phyloP scores from a whole-genome alignment of 2,329 filamentous ascomycete genomes.

The Exophiala mesophila region DNA sequence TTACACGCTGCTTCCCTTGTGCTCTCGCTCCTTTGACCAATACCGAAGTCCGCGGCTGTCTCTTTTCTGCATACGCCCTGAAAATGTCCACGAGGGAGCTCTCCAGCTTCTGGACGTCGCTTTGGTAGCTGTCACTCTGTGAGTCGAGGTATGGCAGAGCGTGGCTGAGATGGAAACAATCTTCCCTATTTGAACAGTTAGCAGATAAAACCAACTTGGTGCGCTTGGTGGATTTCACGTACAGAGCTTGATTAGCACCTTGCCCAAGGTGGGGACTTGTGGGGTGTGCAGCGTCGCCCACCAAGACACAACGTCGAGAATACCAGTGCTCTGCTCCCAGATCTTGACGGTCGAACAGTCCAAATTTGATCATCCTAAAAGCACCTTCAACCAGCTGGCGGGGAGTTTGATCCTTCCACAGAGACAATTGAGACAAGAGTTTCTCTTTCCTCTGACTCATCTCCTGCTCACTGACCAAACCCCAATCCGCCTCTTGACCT shows the following conservation, averaged over 20 bases:
- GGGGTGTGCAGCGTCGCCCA: slow-evolving; percentile 15
- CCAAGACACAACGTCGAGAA: slow-evolving; percentile 6
- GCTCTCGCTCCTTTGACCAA: slow-evolving; percentile 13
- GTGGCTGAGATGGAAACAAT: slow-evolving; percentile 13
- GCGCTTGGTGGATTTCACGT: neutral
- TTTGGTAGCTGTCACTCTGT: neutral
- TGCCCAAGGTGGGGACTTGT: slow-evolving; percentile 15
- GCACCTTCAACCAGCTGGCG: slow-evolving; percentile 6
- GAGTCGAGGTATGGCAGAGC: slow-evolving; percentile 5
- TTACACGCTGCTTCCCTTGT: slow-evolving; percentile 11
- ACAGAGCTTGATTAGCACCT: slow-evolving; percentile 18
- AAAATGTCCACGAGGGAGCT: slow-evolving; percentile 8
- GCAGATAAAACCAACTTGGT: neutral
- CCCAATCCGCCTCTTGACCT: slow-evolving; percentile 12
- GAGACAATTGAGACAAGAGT: slow-evolving; percentile 2
- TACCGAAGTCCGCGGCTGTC: slow-evolving; percentile 13
- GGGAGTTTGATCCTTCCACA: slow-evolving; percentile 6
- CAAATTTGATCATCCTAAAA: slow-evolving; percentile 16
- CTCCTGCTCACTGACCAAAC: slow-evolving; percentile 9
- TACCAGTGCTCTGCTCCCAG: slow-evolving; percentile 15
- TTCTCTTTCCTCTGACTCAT: slow-evolving; percentile 11
- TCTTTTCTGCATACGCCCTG: slow-evolving; percentile 9
- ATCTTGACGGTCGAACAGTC: slow-evolving; percentile 14
- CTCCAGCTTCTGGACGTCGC: neutral
- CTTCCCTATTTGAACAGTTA: slow-evolving; percentile 13